These are phyloP conservation scores for Ustilago loliicola DNA, from an alignment of 1,284 basidiomycete genomes.

Conservation along the genomic window DNA sequence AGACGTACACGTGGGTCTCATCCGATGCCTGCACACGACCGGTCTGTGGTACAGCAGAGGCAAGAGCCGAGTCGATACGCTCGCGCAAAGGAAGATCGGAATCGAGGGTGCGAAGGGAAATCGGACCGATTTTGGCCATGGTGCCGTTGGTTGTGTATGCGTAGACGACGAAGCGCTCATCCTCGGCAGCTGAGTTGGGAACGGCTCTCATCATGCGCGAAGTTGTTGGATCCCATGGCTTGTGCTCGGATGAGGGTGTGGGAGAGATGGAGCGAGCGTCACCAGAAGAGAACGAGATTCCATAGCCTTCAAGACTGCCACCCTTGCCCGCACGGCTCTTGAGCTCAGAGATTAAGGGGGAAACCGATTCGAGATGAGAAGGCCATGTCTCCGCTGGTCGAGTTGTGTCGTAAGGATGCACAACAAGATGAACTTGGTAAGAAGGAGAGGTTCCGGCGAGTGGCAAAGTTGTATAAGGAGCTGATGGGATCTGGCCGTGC, in stretches of 20 bases:
- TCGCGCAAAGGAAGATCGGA: constrained; percentile 31
- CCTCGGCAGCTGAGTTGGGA: constrained; percentile 53
- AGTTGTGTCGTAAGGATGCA: constrained; percentile 48
- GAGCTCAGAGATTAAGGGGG: constrained; percentile 62
- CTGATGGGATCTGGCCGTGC: constrained; percentile 50
- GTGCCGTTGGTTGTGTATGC: constrained; percentile 55
- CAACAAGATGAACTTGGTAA: constrained; percentile 62
- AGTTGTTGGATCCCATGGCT: constrained; percentile 58
- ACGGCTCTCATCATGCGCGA: constrained; percentile 53
- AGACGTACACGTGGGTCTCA: constrained; percentile 69
- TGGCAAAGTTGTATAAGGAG: constrained; percentile 60
- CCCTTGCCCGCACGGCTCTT: constrained; percentile 51
- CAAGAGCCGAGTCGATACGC: constrained; percentile 41
- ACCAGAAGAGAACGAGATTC: constrained; percentile 56
- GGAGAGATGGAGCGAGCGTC: constrained; percentile 11
- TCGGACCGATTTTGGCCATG: constrained; percentile 52
- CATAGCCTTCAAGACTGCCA: constrained; percentile 59
- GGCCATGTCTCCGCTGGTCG: constrained; percentile 59
- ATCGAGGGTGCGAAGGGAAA: constrained; percentile 59
- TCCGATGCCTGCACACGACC: constrained; percentile 22
- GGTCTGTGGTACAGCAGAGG: constrained; percentile 35
- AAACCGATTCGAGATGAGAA: constrained; percentile 57
- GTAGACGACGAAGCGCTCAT: constrained; percentile 57
- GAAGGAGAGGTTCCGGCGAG: constrained; percentile 61
- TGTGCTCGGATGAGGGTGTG: not conserved